Evolutionary conservation across 176 grass and related monocot genomes (phyloP), one percentile per base, ranked within the genome.

Genomic region (Ensete ventricosum): DNA sequence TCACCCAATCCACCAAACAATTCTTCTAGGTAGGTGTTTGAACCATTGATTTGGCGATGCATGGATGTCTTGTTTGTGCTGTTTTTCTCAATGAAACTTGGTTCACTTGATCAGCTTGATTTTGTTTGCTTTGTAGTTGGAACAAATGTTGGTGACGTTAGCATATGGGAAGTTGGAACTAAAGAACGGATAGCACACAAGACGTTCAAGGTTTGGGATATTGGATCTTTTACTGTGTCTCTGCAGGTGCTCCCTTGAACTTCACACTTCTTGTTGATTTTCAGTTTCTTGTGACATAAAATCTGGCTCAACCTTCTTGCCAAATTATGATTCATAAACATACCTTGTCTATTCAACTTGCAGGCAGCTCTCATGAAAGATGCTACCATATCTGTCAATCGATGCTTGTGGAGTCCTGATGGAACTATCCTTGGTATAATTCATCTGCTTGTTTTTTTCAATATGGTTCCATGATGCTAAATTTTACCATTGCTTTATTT

Each of bases 71-170:
- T 52, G 49, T 72, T 24, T 87, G 62, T 77, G n/a, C 50, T 51
- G 67, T 49, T 59, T 63, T 80, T 73, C n/a, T 58, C 1, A 71
- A 20, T 74, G 9, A 57, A 48, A 63, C 54, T 64, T 74, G 69
- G 77, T 88, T 82, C 60, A 76, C n/a, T 16, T 75, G 71, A 71
- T 11, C 21, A 9, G 25, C 57, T 72, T 12, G 4, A 50, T 72
- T 68, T 63, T 11, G 81, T 51, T 64, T 83, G n/a, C 54, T 67
- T 77, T 74, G 21, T 77, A 99, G 96, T 95, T 85, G 96, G 96
- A 79, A 99, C 96, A 72, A 99, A 99, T 99, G 91, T 99, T 78
- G 96, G 96, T 85, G 96, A 99, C 78, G 89, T 99, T 23, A 88
- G 84, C 22, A 91, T 99, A 78, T 99, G 96, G 96, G 96, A 99